phyloP scores from a whole-genome alignment of 1,139 yeast genomes.

The Saccharomyces hybrid region DNA sequence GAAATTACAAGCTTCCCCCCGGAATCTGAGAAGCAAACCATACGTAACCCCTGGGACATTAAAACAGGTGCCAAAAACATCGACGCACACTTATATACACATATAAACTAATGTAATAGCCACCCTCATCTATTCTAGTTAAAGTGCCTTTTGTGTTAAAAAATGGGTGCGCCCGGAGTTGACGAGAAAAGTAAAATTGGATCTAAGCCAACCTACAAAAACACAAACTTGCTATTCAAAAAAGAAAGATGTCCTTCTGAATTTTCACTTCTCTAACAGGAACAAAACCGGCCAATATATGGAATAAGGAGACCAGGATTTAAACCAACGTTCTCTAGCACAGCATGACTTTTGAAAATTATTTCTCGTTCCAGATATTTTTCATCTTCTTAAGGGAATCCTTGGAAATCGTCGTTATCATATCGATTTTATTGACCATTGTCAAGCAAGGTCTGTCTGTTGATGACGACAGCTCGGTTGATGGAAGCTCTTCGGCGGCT shows the following conservation, averaged over 20 bases:
- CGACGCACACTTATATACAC: not conserved
- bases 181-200: not conserved
- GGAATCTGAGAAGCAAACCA: slow-evolving; percentile 8
- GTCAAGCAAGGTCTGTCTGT: slow-evolving; percentile 54
- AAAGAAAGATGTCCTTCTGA: not conserved
- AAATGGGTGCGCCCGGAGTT: not conserved
- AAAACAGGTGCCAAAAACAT: not conserved
- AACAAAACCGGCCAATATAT: not conserved
- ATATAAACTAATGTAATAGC: slow-evolving; percentile 7
- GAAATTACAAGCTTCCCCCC: slow-evolving; percentile 25
- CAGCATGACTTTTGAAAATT: slow-evolving; percentile 27
- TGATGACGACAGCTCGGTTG: slow-evolving; percentile 15
- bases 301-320: not conserved
- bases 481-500: not conserved
- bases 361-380: slow-evolving; percentile 46
- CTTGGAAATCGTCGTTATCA: slow-evolving; percentile 81
- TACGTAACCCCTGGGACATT: not conserved
- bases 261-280: slow-evolving; percentile 5
- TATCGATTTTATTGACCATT: slow-evolving; percentile 84
- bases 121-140: not conserved
- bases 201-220: not conserved
- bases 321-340: not conserved
- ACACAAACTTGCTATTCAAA: not conserved
- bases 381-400: slow-evolving; percentile 88
- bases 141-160: not conserved